Base-by-base conservation (phyloP, 495 filamentous ascomycete genomes). In the Penicillium argentinense region DNA sequence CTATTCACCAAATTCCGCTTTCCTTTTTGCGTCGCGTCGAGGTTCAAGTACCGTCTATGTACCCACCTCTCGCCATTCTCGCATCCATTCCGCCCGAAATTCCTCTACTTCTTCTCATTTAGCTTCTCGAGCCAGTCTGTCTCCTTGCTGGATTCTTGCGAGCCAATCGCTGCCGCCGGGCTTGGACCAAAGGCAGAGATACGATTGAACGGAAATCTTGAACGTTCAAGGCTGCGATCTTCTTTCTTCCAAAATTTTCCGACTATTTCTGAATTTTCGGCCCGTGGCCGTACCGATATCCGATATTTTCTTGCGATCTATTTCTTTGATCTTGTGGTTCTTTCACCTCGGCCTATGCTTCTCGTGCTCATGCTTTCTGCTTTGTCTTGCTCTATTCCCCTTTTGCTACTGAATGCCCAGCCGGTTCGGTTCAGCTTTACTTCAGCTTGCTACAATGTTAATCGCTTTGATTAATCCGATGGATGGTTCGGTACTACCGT, bases 311-410 rank as follows among this genome's bases (percentile, higher is more conserved):
- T 34, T n/a, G n/a, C n/a, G n/a, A 27, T 28, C 17, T 45, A 26
- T 13, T 37, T n/a, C 14, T 40, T 32, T 17, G 11, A 11, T 34
- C 34, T 27, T 8, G 22, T 39, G 5, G 5, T 17, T 42, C 21
- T 53, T 12, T 39, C 28, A 39, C 16, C 46, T 44, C 13, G 44
- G 47, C 45, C 34, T 42, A 1, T 34, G 6, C 16, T 14, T 48
- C n/a, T n/a, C n/a, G n/a, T n/a, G n/a, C n/a, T n/a, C n/a, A n/a
- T n/a, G n/a, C n/a, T n/a, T n/a, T n/a, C 30, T 47, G 36, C 36
- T 36, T 38, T 32, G 17, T 44, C 30, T 53, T 61, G 60, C 57
- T 61, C 53, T 63, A 63, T 63, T 63, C 60, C 60, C 60, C 60
- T 63, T 60, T 63, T 51, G 60, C 51, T 63, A 49, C 48, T 60